Conservation (phyloP, 1,284 basidiomycete genomes). For the Marasmius sp. region DNA sequence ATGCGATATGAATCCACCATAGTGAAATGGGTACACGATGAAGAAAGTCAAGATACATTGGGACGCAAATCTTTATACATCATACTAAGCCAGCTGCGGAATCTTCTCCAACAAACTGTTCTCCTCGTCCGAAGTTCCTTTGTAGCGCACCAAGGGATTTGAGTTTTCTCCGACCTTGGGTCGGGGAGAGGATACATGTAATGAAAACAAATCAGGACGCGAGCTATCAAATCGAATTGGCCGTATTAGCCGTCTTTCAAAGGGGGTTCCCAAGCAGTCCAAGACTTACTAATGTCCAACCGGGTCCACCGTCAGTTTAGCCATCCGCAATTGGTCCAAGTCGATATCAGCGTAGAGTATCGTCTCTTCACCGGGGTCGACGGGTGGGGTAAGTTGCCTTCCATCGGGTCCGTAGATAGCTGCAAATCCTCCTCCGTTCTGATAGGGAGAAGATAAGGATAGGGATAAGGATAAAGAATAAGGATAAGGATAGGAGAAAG, state of each 20-base stretch:
- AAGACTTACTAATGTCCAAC: conserved; percentile 20
- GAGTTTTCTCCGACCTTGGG: background rate
- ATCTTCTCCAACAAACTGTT: background rate
- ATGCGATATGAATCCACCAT: too few species aligned
- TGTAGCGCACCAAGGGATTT: background rate
- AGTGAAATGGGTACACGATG: too few species aligned
- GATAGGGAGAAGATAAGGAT: background rate
- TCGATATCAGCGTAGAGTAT: conserved; percentile 21
- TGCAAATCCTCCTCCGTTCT: conserved; percentile 20
- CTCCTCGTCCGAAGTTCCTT: background rate
- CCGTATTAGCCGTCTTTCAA: background rate
- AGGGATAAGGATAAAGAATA: background rate
- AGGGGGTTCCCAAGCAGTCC: background rate
- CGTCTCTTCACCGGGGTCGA: conserved; percentile 12
- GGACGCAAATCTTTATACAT: too few species aligned
- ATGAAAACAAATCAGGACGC: conserved; percentile 17
- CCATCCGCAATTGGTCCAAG: conserved; percentile 10
- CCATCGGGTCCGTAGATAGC: conserved; percentile 20
- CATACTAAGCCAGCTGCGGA: background rate
- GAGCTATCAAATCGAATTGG: conserved; percentile 8
- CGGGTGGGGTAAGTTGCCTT: conserved; percentile 9
- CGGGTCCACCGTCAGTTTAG: conserved; percentile 17
- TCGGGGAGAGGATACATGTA: conserved; percentile 3
- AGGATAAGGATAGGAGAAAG: background rate
- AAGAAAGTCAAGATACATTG: too few species aligned